A percentile compares a stretch with the other conserved stretches of the same genome.
These are phyloP conservation scores for Physcomitrellopsis africana DNA, from an alignment of 225 moss, liverwort and hornwort genomes.

Conservation along the genomic window DNA sequence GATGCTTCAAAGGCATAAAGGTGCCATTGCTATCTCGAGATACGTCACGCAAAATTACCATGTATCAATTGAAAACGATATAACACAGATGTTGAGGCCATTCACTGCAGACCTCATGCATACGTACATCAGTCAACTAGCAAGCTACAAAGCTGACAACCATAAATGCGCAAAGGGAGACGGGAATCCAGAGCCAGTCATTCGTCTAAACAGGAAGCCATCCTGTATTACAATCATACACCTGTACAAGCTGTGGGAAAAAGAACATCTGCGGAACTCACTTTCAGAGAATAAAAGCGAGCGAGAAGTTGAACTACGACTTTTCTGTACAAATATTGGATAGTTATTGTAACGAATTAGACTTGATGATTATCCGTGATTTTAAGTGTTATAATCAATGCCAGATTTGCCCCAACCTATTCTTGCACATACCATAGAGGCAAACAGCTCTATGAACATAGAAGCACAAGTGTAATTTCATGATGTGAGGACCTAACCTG, in stretches of 20 bases:
- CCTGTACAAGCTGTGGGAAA: slow-evolving; percentile 22
- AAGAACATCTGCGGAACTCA: slow-evolving; percentile 23
- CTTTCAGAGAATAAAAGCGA: slow-evolving; percentile 14
- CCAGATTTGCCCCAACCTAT: slow-evolving; percentile 48
- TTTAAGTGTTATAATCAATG: slow-evolving; percentile 23
- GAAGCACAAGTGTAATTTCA: slow-evolving; percentile 16
- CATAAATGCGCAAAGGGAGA: background rate
- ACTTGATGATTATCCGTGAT: slow-evolving; percentile 26
- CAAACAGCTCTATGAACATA: slow-evolving; percentile 33
- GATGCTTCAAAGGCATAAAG: too few relatives aligned
- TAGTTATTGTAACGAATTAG: slow-evolving; percentile 43
- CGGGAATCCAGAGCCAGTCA: background rate
- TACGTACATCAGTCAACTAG: too few relatives aligned
- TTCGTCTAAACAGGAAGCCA: slow-evolving; percentile 10
- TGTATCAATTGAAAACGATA: too few relatives aligned
- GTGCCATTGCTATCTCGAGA: too few relatives aligned
- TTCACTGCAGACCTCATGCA: too few relatives aligned
- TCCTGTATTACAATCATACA: slow-evolving; percentile 31
- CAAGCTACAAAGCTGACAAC: background rate
- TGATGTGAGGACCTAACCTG: slow-evolving; percentile 27
- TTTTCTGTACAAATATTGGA: slow-evolving; percentile 38
- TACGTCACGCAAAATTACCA: too few relatives aligned
- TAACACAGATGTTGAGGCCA: too few relatives aligned
- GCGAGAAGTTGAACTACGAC: slow-evolving; percentile 14
- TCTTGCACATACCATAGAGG: slow-evolving; percentile 38